These are phyloP conservation scores for Cordyceps tenuipes DNA, from an alignment of 2,329 filamentous ascomycete genomes.

Conservation along the genomic window DNA sequence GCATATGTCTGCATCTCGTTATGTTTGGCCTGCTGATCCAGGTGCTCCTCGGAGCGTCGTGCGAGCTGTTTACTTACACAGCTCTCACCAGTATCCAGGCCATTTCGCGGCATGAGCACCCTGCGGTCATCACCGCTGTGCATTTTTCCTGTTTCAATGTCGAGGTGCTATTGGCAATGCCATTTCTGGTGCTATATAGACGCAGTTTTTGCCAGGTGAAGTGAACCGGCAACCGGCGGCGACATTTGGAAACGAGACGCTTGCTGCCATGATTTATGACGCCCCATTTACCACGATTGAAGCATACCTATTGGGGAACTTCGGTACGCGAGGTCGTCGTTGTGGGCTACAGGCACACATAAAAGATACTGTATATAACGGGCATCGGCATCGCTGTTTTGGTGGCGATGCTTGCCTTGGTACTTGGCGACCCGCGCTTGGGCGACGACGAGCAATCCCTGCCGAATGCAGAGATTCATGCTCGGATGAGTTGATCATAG, in stretches of 20 bases:
- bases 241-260: slow-evolving; percentile 23
- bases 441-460: slow-evolving; percentile 36
- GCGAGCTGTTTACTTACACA: slow-evolving; percentile 51
- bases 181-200: slow-evolving; percentile 55
- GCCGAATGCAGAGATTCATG: not conserved
- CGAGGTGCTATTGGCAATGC: slow-evolving; percentile 50
- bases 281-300: slow-evolving; percentile 21
- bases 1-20: slow-evolving; percentile 52
- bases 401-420: slow-evolving; percentile 34
- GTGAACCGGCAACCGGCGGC: slow-evolving; percentile 38
- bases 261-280: slow-evolving; percentile 24
- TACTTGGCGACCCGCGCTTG: slow-evolving; percentile 37
- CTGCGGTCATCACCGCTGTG: slow-evolving; percentile 56
- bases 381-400: slow-evolving; percentile 41
- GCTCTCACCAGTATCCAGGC: slow-evolving; percentile 37
- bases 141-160: slow-evolving; percentile 55
- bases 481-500: not conserved
- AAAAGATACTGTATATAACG: slow-evolving; percentile 37
- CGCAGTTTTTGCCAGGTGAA: slow-evolving; percentile 46
- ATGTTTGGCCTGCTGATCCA: slow-evolving; percentile 56
- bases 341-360: slow-evolving; percentile 35
- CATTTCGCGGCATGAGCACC: slow-evolving; percentile 39
- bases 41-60: slow-evolving; percentile 53
- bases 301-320: slow-evolving; percentile 32
- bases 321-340: slow-evolving; percentile 35